Conservation (phyloP, 805 yeast species). For the Tetrapisispora namnaoensis region DNA sequence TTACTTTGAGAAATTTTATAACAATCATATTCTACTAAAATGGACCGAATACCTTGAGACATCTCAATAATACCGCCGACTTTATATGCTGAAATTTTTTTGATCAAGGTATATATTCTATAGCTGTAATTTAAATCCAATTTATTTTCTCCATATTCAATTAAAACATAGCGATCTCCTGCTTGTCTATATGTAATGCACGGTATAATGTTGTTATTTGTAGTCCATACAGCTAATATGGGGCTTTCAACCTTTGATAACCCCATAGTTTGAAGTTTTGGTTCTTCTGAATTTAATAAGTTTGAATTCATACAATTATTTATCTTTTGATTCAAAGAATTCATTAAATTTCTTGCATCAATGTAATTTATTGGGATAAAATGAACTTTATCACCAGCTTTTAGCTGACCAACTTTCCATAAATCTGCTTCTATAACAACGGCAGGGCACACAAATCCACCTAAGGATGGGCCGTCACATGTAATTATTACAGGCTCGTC, state of each 20-base stretch:
- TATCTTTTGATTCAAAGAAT: constrained; percentile 48
- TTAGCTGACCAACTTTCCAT: constrained; percentile 98
- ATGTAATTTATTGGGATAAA: constrained; percentile 71
- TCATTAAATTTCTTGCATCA: constrained; percentile 56
- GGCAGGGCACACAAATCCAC: constrained; percentile 95
- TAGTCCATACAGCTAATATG: constrained; percentile 35
- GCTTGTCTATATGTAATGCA: constrained; percentile 86
- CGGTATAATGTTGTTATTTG: constrained; percentile 35
- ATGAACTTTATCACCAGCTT: constrained; percentile 80
- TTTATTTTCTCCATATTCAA: constrained; percentile 84
- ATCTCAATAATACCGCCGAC: constrained; percentile 83
- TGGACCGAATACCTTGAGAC: constrained; percentile 97
- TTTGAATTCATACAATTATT: too few relatives aligned
- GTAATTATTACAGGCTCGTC: constrained; percentile 96
- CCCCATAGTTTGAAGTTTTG: not conserved
- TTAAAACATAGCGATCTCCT: constrained; percentile 86
- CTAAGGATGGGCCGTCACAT: constrained; percentile 95
- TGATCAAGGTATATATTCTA: constrained; percentile 74
- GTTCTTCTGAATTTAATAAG: constrained; percentile 7
- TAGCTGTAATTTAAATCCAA: constrained; percentile 81
- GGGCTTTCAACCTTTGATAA: constrained; percentile 54
- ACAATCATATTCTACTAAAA: constrained; percentile 76
- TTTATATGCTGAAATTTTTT: constrained; percentile 52
- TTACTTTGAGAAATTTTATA: constrained; percentile 47
- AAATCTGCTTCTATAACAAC: constrained; percentile 92